Evolutionary conservation across 345 rosid species (phyloP), one percentile per base, ranked within the genome.

Genomic region (Brassica juncea): DNA sequence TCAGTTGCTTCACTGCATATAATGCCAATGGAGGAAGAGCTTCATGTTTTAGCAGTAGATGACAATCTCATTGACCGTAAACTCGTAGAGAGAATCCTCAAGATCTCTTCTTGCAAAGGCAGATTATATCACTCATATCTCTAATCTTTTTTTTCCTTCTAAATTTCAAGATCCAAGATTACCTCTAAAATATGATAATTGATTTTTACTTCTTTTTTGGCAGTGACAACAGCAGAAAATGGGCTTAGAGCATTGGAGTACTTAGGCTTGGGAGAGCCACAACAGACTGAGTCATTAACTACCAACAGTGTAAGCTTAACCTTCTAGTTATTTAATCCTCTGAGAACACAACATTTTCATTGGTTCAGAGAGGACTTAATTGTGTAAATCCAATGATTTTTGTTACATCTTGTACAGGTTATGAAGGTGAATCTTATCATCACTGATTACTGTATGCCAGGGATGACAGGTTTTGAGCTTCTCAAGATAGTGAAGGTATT

Each of bases 361-460:
- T 66, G 59, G 60, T 19, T 39, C 55, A 30, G 19, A 64, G 12
- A 64, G 32, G 15, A 54, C 6, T 8, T 7, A 71, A 11, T 4
- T 44, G 64, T 77, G 19, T 67, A 39, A 57, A 59, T 42, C 59
- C 44, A 44, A 55, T 42, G 27, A 19, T 10, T 5, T 54, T 49
- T 60, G 55, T 62, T 10, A 77, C 39, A 15, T 62, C 32, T 77
- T 63, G 63, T 78, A 5, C 87, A 91, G 97, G 86, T 77, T 4
- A 81, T 86, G 11, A 88, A 89, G 83, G 91, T 93, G 52, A 86
- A 88, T 79, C 81, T 93, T 81, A 85, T 93, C 58, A 91, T 93
- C 42, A 91, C 98, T 58, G 97, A 93, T 80, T 93, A 93, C 14
- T 90, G 98, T 70, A 93, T 93, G 98, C 97, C 98, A 2, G 95